phyloP scores from a whole-genome alignment of 768 basidiomycete species.

The Termitomyces sp. region DNA sequence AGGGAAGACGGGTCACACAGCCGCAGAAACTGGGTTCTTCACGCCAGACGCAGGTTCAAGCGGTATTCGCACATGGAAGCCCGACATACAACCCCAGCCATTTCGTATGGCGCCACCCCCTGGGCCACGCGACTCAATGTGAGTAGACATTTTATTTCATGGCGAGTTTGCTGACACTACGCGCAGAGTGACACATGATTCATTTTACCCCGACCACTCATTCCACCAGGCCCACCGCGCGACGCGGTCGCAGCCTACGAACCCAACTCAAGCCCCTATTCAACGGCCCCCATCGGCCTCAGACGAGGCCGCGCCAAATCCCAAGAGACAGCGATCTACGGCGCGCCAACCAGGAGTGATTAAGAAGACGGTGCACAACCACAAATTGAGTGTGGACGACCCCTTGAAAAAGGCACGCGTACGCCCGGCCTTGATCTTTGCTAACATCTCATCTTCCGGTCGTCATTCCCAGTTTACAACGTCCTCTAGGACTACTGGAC shows the following conservation, averaged over 20 bases:
- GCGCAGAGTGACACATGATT: conserved; percentile 52
- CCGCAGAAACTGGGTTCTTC: conserved; percentile 71
- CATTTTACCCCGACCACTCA: conserved; percentile 51
- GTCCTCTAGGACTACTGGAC: conserved; percentile 53
- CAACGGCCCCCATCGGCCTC: conserved; percentile 76
- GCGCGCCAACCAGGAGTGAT: conserved; percentile 46
- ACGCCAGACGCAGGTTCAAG: conserved; percentile 62
- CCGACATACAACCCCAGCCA: conserved; percentile 44
- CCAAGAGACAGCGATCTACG: conserved; percentile 70
- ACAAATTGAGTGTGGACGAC: conserved; percentile 62
- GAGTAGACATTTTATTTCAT: conserved; percentile 18
- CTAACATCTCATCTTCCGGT: conserved; percentile 84
- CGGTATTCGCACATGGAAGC: conserved; percentile 53
- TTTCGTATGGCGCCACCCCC: conserved; percentile 53
- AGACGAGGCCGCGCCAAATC: conserved; percentile 75
- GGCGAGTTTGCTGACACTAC: conserved; percentile 12
- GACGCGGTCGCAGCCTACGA: conserved; percentile 37
- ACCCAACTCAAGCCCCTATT: conserved; percentile 37
- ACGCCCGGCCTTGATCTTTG: conserved; percentile 82
- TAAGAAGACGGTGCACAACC: conserved; percentile 47
- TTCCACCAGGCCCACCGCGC: conserved; percentile 47
- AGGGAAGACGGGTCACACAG: conserved; percentile 41
- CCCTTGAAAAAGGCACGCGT: conserved; percentile 87
- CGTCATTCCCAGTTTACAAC: conserved; percentile 72
- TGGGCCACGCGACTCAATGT: conserved; percentile 63